Percentiles rank a stretch among this genome's conserved stretches.
Conservation (phyloP, 1,284 basidiomycete species). For the Puccinia coronata region DNA sequence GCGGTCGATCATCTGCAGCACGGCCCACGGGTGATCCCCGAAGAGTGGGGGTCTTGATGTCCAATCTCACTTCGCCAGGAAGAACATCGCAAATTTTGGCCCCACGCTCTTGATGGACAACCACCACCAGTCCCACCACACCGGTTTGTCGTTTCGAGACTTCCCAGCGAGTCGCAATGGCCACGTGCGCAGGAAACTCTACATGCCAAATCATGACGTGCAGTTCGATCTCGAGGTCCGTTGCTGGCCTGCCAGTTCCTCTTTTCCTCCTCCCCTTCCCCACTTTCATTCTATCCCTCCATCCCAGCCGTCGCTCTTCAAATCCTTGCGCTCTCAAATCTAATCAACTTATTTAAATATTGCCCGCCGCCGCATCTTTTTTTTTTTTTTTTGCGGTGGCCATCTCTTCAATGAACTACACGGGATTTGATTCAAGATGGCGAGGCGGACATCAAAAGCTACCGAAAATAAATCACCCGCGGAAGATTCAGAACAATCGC, state of each 20-base stretch:
- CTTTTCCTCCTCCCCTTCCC: conserved; percentile 1
- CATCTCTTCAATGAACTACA: neutral
- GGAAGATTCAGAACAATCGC: neutral
- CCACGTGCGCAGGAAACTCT: neutral
- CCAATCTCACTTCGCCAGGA: no score
- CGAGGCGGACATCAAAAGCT: neutral
- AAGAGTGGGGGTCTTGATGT: no score
- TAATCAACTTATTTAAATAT: no score
- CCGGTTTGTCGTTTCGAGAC: neutral
- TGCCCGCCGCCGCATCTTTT: no score
- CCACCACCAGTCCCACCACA: neutral
- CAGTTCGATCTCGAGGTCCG: conserved; percentile 29
- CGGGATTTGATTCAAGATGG: conserved; percentile 13
- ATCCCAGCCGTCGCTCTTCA: no score
- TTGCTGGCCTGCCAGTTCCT: neutral
- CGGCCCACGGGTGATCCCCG: no score
- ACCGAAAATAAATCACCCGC: neutral
- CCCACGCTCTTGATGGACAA: no score
- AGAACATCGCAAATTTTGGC: no score
- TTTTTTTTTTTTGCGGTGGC: neutral
- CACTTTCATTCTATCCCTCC: no score
- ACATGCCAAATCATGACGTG: neutral
- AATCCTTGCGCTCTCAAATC: no score
- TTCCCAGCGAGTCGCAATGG: conserved; percentile 2
- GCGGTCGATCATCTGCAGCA: no score